These are phyloP conservation scores for Gossypium anomalum DNA, from an alignment of 345 rosid genomes.

Conservation along the genomic window DNA sequence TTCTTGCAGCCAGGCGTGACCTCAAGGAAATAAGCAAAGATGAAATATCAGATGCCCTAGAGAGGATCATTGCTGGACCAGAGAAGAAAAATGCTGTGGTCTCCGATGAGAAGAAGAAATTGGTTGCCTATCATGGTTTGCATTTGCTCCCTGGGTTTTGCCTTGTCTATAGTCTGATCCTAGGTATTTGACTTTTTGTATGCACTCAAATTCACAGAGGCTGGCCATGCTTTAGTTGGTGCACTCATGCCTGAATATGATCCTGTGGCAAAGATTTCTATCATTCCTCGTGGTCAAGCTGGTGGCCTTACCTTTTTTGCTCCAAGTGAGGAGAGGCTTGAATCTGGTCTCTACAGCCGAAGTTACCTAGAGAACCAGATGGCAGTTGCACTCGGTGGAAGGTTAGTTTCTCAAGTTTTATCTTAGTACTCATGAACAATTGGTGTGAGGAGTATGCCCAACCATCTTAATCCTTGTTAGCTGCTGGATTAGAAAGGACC, in stretches of 20 bases:
- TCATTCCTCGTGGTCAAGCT: constrained; percentile 96
- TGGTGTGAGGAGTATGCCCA: background rate
- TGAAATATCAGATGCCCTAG: constrained; percentile 93
- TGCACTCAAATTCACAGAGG: constrained; percentile 50
- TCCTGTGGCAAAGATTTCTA: constrained; percentile 92
- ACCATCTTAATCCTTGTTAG: background rate
- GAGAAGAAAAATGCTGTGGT: constrained; percentile 98
- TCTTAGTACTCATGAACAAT: background rate
- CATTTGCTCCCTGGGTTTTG: background rate
- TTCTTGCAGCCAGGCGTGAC: constrained; percentile 93
- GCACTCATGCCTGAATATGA: constrained; percentile 98
- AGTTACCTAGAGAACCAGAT: constrained; percentile 97
- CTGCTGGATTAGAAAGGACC: background rate
- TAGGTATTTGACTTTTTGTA: constrained; percentile 1
- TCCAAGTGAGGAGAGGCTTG: constrained; percentile 96
- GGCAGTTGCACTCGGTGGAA: constrained; percentile 99
- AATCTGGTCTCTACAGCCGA: constrained; percentile 92
- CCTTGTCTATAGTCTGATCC: background rate
- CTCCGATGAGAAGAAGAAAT: constrained; percentile 83
- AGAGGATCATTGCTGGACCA: constrained; percentile 98
- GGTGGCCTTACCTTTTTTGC: constrained; percentile 97
- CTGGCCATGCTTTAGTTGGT: constrained; percentile 96
- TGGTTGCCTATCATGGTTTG: constrained; percentile 92
- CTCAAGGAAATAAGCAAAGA: constrained; percentile 98
- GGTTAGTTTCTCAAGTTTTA: constrained; percentile 40